These are phyloP conservation scores for Sporothrix curviconia DNA, from an alignment of 2,329 filamentous ascomycete species.

Conservation along the genomic window DNA sequence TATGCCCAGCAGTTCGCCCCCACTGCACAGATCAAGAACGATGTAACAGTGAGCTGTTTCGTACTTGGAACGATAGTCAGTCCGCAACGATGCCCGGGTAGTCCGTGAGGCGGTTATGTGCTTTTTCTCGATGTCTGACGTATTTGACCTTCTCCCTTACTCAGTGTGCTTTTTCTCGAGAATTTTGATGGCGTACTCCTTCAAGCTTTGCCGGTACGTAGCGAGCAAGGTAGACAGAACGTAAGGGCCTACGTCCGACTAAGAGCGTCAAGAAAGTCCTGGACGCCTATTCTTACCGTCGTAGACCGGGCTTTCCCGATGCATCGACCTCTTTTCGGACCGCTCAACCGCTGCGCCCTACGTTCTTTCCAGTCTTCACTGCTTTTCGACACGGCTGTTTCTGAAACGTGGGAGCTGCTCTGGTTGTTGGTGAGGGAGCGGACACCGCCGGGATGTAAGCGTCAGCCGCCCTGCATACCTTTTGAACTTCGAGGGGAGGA, in stretches of 20 bases:
- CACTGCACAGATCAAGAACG: slow-evolving; percentile 86
- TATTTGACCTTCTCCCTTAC: slow-evolving; percentile 99
- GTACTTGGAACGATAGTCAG: slow-evolving; percentile 97
- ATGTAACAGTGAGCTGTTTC: slow-evolving; percentile 95
- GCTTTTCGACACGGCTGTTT: slow-evolving; percentile 44
- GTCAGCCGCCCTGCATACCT: slow-evolving; percentile 56
- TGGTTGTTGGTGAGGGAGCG: slow-evolving; percentile 22
- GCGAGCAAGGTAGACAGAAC: slow-evolving; percentile 88
- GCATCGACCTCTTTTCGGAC: slow-evolving; percentile 78
- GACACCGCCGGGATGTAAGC: slow-evolving; percentile 29
- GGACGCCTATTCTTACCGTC: slow-evolving; percentile 91
- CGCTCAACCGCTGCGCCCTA: slow-evolving; percentile 80
- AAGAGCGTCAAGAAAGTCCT: slow-evolving; percentile 91
- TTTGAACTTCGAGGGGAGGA: slow-evolving; percentile 70
- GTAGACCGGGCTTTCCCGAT: slow-evolving; percentile 71
- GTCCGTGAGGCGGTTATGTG: slow-evolving; percentile 88
- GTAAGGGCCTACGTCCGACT: slow-evolving; percentile 92
- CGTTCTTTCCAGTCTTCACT: slow-evolving; percentile 95
- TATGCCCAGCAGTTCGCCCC: slow-evolving; percentile 88
- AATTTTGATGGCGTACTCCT: slow-evolving; percentile 97
- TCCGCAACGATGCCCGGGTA: slow-evolving; percentile 92
- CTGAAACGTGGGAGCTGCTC: slow-evolving; percentile 29
- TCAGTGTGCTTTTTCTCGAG: slow-evolving; percentile 98
- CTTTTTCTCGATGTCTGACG: slow-evolving; percentile 99
- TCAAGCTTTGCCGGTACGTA: slow-evolving; percentile 85